A percentile compares a stretch with the other conserved stretches of the same genome.
phyloP scores from a whole-genome alignment of 73 alveolate genomes.

The Stentor coeruleus region DNA sequence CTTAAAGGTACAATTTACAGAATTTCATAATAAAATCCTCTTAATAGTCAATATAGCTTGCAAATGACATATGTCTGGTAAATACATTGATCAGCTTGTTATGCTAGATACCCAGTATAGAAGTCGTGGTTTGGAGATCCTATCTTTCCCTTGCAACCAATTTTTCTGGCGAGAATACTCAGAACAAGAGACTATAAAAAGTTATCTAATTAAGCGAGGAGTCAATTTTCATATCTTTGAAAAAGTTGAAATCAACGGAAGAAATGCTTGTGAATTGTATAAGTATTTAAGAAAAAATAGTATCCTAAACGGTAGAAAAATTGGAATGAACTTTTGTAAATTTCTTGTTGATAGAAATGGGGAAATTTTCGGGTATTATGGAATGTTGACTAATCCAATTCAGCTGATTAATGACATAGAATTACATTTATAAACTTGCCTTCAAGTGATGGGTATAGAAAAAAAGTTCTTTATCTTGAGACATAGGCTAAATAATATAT shows the following conservation, averaged over 20 bases:
- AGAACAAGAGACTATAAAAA: constrained; percentile 50
- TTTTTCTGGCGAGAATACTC: constrained; percentile 63
- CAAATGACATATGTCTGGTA: constrained; percentile 36
- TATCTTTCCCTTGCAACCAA: constrained; percentile 70
- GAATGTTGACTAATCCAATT: constrained; percentile 38
- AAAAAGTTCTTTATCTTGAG: too few relatives aligned
- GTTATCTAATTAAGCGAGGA: constrained; percentile 37
- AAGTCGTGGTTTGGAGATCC: constrained; percentile 66
- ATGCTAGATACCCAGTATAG: constrained; percentile 44
- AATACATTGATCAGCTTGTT: constrained; percentile 44
- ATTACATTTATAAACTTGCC: too few relatives aligned
- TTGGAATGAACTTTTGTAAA: constrained; percentile 74
- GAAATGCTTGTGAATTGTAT: constrained; percentile 51
- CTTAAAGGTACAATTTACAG: not conserved
- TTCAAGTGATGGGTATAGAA: too few relatives aligned
- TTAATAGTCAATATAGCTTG: constrained; percentile 52
- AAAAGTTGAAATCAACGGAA: constrained; percentile 71
- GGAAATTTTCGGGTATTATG: constrained; percentile 49
- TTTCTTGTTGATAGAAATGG: constrained; percentile 65
- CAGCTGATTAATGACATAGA: not conserved
- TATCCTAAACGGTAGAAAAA: constrained; percentile 43
- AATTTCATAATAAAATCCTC: not conserved
- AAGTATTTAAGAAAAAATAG: constrained; percentile 57
- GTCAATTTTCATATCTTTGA: constrained; percentile 60
- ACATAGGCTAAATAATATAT: too few relatives aligned